Conservation (phyloP, 495 filamentous ascomycete species). For the Penicillium lagena region DNA sequence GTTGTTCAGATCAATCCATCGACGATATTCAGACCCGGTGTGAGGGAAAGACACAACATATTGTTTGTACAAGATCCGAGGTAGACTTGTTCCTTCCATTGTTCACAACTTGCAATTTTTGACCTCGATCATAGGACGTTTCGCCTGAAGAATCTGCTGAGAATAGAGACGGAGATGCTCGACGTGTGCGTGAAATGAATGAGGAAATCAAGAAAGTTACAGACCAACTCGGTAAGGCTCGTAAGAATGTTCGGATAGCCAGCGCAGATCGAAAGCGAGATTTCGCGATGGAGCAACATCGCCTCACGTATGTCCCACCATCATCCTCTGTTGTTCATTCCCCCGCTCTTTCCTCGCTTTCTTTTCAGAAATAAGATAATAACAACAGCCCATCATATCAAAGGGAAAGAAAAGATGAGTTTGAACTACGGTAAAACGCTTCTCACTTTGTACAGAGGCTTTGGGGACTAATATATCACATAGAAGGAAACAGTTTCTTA, state of each 20-base stretch:
- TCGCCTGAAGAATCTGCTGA: slow-evolving; percentile 14
- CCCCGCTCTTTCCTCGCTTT: background rate
- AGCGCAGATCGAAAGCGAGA: background rate
- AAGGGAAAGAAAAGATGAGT: too few species aligned
- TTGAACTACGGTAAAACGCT: too few species aligned
- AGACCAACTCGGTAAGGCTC: background rate
- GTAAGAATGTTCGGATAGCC: background rate
- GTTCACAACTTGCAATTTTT: background rate
- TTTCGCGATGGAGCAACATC: too few species aligned
- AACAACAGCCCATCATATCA: too few species aligned
- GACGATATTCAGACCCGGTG: slow-evolving; percentile 14
- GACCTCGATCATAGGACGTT: slow-evolving; percentile 5
- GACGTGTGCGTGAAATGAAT: slow-evolving; percentile 1
- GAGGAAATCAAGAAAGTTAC: slow-evolving; percentile 2
- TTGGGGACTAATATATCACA: background rate
- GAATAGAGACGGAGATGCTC: background rate
- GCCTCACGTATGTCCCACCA: too few species aligned
- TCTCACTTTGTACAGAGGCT: background rate
- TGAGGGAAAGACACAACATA: slow-evolving; percentile 6
- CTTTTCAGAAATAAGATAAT: background rate
- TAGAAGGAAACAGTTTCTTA: slow-evolving; percentile 8
- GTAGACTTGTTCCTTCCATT: slow-evolving; percentile 1
- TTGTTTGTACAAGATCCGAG: slow-evolving; percentile 22
- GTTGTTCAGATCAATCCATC: slow-evolving; percentile 13
- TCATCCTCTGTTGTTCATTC: too few species aligned